Evolutionary conservation across 306 rosid genomes (phyloP), one percentile per base, ranked within the genome.

Genomic region (Rubus idaeus): DNA sequence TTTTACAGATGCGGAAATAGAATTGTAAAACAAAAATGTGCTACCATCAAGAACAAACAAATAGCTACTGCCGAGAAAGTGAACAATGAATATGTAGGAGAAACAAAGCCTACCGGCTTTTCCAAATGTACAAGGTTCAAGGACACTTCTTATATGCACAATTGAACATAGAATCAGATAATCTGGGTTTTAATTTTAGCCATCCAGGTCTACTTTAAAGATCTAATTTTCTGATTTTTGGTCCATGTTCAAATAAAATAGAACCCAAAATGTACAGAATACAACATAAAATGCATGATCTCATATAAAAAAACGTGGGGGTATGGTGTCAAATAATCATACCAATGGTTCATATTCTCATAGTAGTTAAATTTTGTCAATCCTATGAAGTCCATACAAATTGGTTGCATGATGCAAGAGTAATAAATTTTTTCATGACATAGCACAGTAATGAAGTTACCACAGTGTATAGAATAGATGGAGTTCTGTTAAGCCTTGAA

Each of bases 391-490:
- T 66, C 20, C 5, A 74, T 52, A 16, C 51, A 20, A 66, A 53
- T 66, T 73, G 8, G 11, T 17, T 39, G 21, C 39, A 60, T 21
- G 71, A 65, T 52, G 30, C 18, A 42, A 62, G 70, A 47, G 18
- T 18, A 45, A 60, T 56, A 13, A 42, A 70, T 35, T 45, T 74
- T 42, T 68, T 45, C 45, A 30, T 30, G 56, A 76, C 17, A 7
- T 47, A 46, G 62, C 50, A 67, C 61, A 68, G 49, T 23, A 76
- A 70, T 40, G 20, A 70, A 64, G 78, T 76, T 94, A 90, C 98
- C 97, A 92, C 85, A 58, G 98, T 90, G 84, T 90, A 94, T 70
- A 94, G 93, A 71, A 92, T 82, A 71, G 96, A 89, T 0, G 97
- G 94, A 72, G 91, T 87, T 77, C 87, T 83, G 81, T 79, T 56